These are phyloP conservation scores for Apiotrichum siamense DNA, from an alignment of 1,284 basidiomycete genomes.

Conservation along the genomic window DNA sequence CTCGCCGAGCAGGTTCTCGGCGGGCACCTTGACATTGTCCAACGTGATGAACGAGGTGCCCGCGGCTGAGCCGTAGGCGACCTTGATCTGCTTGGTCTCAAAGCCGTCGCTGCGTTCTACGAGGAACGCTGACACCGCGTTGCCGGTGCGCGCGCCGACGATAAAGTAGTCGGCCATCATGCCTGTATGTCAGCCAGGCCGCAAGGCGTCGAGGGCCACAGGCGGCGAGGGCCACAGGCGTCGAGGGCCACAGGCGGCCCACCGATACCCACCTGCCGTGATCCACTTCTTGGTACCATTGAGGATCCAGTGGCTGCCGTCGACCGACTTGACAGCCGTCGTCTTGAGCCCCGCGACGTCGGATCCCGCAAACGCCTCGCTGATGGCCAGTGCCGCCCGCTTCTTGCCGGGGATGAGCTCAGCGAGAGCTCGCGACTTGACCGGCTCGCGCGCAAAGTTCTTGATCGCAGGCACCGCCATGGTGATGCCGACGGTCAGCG, in stretches of 20 bases:
- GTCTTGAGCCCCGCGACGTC: slow-evolving; percentile 80
- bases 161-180: slow-evolving; percentile 48
- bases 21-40: slow-evolving; percentile 77
- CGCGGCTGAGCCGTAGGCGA: slow-evolving; percentile 65
- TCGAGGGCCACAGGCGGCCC: too few relatives aligned
- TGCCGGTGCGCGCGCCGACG: slow-evolving; percentile 27
- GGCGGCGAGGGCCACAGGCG: too few relatives aligned
- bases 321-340: slow-evolving; percentile 71
- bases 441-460: slow-evolving; percentile 56
- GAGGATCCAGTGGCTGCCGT: slow-evolving; percentile 65
- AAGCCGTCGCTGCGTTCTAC: slow-evolving; percentile 72
- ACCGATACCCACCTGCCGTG: too few relatives aligned
- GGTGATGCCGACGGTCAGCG: slow-evolving; percentile 64
- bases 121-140: slow-evolving; percentile 66
- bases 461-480: slow-evolving; percentile 62
- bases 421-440: slow-evolving; percentile 59
- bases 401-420: slow-evolving; percentile 64
- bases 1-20: slow-evolving; percentile 77
- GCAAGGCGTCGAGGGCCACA: too few relatives aligned
- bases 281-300: slow-evolving; percentile 92
- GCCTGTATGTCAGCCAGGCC: too few relatives aligned
- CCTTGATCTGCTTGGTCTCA: slow-evolving; percentile 72
- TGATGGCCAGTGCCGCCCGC: slow-evolving; percentile 74
- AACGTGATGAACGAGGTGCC: slow-evolving; percentile 79
- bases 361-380: slow-evolving; percentile 83